These are phyloP conservation scores for Asterionellopsis glacialis DNA, from an alignment of 108 stramenopile genomes.

Conservation along the genomic window DNA sequence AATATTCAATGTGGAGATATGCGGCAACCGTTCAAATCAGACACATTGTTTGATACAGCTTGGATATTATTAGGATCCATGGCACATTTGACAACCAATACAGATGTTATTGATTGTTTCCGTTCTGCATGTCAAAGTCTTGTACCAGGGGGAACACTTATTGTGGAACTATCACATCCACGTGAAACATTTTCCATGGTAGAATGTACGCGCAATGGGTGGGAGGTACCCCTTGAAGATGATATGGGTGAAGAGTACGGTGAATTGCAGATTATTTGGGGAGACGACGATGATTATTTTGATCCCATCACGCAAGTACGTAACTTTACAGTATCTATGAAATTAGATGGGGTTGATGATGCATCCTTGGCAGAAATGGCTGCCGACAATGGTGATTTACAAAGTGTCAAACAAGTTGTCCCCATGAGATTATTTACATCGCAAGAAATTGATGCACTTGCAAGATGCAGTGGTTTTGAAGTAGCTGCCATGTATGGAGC, in stretches of 20 bases:
- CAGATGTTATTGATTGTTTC: conserved; percentile 66
- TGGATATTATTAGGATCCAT: conserved; percentile 79
- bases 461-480: conserved; percentile 54
- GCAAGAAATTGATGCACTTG: conserved; percentile 77
- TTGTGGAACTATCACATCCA: conserved; percentile 81
- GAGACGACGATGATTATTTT: conserved; percentile 77
- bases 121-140: conserved; percentile 32
- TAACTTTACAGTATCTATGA: conserved; percentile 67
- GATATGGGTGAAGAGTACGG: conserved; percentile 51
- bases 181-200: conserved; percentile 76
- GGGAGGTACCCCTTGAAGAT: conserved; percentile 69
- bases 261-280: conserved; percentile 75
- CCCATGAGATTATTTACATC: conserved; percentile 77
- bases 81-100: conserved; percentile 74
- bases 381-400: conserved; percentile 8
- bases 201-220: conserved; percentile 73
- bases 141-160: conserved; percentile 45
- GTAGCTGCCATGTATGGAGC: conserved; percentile 72
- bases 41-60: conserved; percentile 46
- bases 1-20: conserved; percentile 59
- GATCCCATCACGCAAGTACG: conserved; percentile 76
- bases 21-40: conserved; percentile 27
- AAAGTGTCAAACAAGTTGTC: conserved; percentile 60
- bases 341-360: conserved; percentile 35
- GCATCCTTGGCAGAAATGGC: conserved; percentile 10